Conservation (phyloP, 208 protist genomes). For the Novymonas esmeraldas region DNA sequence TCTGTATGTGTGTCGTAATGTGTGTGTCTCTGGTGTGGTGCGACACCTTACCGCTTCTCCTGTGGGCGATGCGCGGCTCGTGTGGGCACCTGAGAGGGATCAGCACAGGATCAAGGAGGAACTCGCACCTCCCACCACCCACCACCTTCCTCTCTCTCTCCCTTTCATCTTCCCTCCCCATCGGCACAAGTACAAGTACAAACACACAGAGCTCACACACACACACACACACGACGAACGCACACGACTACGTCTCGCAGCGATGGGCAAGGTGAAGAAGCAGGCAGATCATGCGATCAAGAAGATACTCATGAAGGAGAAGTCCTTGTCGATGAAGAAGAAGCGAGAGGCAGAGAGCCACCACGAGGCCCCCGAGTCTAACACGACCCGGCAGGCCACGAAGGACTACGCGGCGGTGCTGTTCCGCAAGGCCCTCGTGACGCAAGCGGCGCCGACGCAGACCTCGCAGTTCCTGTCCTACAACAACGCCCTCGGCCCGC, state of each 20-base stretch:
- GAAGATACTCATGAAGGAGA: slow-evolving; percentile 93
- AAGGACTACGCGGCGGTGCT: slow-evolving; percentile 75
- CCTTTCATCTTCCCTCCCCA: neutral
- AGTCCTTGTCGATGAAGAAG: slow-evolving; percentile 81
- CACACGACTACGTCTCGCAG: neutral
- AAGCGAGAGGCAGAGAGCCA: slow-evolving; percentile 88
- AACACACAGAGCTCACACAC: neutral
- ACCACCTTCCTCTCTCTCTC: neutral
- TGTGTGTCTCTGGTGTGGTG: too few relatives aligned
- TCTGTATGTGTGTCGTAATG: too few relatives aligned
- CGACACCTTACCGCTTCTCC: too few relatives aligned
- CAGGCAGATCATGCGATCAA: slow-evolving; percentile 83
- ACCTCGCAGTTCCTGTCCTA: slow-evolving; percentile 97
- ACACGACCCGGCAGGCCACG: slow-evolving; percentile 39
- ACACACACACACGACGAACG: neutral
- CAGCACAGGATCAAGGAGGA: too few relatives aligned
- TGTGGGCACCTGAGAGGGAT: too few relatives aligned
- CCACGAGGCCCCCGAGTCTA: slow-evolving; percentile 40
- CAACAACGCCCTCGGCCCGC: slow-evolving; percentile 97
- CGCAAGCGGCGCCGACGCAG: slow-evolving; percentile 54
- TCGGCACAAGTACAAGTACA: neutral
- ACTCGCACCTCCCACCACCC: too few relatives aligned
- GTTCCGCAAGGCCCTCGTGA: slow-evolving; percentile 71
- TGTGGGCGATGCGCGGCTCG: too few relatives aligned
- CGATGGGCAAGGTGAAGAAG: slow-evolving; percentile 82